Base-by-base conservation (phyloP, 148 eudicot species). In the Rhododendron kiyosumense region DNA sequence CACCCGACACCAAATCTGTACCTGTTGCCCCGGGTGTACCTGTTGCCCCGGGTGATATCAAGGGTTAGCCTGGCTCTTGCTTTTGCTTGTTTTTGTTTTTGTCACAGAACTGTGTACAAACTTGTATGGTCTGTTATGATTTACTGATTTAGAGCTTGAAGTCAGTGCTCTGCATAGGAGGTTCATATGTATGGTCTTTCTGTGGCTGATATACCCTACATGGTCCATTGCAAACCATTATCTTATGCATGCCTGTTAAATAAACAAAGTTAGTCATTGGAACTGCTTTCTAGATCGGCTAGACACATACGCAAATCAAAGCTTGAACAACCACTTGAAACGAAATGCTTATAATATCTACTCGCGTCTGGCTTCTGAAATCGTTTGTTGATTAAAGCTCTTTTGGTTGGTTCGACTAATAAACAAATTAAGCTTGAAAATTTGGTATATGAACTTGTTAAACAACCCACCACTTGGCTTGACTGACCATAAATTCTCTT, bases 1-100 rank as follows among this genome's bases (percentile, higher is more conserved):
- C 92, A 81, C 88, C 92, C 0, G 93, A 92, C 46, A 22, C 34
- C 73, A 71, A 81, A 67, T 73, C 81, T 59, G 77, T 24, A 84
- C 88, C 90, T 0, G 89, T 75, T 43, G 67, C 28, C 3, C 88
- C 88, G 11, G 84, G 61, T 59, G 77, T 24, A 84, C 88, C 90
- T 0, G 89, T 75, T 43, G 67, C 28, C 3, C 88, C 88, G 11
- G 84, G 61, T 26, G 84, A 86, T 7, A 18, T 76, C 54, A 59
- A 86, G 59, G 92, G 78, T 85, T 90, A 86, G 78, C 77, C 38
- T 69, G 52, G 49, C 51, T 24, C n/a, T 48, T 26, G 69, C 49
- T 2, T 32, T 30, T 43, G 46, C 34, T 22, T 61, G 28, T 61
- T 61, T 61, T 61, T 24, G 69, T 61, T 52, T 14, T 52, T 6